Evolutionary conservation across 768 basidiomycete genomes (phyloP).

Genomic region (Ephemerocybe angulata): DNA sequence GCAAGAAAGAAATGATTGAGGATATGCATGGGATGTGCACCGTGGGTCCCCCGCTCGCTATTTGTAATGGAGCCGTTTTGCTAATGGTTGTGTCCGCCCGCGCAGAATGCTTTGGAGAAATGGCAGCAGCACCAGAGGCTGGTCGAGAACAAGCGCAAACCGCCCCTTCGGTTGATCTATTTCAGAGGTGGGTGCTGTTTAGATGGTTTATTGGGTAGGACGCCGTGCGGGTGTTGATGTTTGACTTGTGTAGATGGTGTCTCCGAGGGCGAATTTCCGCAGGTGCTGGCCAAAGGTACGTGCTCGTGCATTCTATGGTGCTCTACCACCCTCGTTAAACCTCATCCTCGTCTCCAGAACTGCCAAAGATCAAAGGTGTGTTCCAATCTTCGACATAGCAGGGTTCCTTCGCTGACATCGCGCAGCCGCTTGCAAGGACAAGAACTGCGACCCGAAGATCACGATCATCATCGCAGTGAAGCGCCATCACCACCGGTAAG

Average conservation of each 20-base stretch:
- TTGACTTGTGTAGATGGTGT: slow-evolving; percentile 40
- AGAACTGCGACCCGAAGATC: slow-evolving; percentile 60
- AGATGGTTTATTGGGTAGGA: neutral
- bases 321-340: neutral
- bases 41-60: neutral
- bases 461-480: slow-evolving; percentile 81
- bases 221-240: too few species aligned
- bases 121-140: neutral
- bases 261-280: slow-evolving; percentile 51
- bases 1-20: slow-evolving; percentile 71
- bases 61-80: neutral
- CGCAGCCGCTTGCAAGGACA: slow-evolving; percentile 55
- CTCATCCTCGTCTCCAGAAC: slow-evolving; percentile 37
- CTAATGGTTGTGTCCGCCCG: neutral
- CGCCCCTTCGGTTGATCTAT: neutral
- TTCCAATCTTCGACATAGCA: neutral
- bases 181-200: slow-evolving; percentile 3
- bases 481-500: slow-evolving; percentile 56
- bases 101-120: neutral
- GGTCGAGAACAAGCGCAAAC: neutral
- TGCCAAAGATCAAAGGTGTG: slow-evolving; percentile 54
- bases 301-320: neutral
- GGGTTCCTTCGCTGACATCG: neutral
- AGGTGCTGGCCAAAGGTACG: slow-evolving; percentile 35
- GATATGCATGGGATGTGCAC: slow-evolving; percentile 3